phyloP scores from a whole-genome alignment of 1,139 yeast species.

The Candida pseudoviswanathii region DNA sequence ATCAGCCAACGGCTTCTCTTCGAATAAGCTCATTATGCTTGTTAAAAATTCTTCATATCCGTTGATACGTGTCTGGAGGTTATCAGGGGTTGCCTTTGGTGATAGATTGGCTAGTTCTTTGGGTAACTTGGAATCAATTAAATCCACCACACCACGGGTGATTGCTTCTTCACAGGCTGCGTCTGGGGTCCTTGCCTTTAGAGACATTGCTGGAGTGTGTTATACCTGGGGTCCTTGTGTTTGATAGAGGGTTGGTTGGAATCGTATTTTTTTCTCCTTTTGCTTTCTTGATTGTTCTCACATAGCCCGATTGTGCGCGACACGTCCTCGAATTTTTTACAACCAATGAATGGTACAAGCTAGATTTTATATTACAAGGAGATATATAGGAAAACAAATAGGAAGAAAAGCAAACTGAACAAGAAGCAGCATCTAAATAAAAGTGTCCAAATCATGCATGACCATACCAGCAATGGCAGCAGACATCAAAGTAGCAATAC shows the following conservation, averaged over 20 bases:
- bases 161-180: constrained; percentile 4
- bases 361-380: background rate
- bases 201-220: background rate
- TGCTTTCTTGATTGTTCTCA: background rate
- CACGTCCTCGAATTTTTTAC: background rate
- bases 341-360: background rate
- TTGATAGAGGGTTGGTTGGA: background rate
- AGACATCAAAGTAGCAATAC: constrained; percentile 56
- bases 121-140: constrained; percentile 10
- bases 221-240: too few species aligned
- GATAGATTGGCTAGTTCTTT: background rate
- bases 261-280: too few species aligned
- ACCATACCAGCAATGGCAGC: constrained; percentile 74
- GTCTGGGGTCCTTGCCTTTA: background rate
- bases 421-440: constrained; percentile 8
- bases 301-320: background rate
- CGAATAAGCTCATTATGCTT: constrained; percentile 6
- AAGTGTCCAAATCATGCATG: constrained; percentile 48
- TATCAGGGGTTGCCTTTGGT: constrained; percentile 1
- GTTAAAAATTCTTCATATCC: constrained; percentile 9
- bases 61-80: constrained; percentile 4
- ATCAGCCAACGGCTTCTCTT: constrained; percentile 3
- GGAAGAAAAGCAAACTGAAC: background rate
- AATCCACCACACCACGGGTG: constrained; percentile 5
- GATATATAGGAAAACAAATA: background rate